Percentiles rank a stretch among this genome's conserved stretches.
Conservation (phyloP, 345 rosid species). For the Eucalyptus polyanthemos region DNA sequence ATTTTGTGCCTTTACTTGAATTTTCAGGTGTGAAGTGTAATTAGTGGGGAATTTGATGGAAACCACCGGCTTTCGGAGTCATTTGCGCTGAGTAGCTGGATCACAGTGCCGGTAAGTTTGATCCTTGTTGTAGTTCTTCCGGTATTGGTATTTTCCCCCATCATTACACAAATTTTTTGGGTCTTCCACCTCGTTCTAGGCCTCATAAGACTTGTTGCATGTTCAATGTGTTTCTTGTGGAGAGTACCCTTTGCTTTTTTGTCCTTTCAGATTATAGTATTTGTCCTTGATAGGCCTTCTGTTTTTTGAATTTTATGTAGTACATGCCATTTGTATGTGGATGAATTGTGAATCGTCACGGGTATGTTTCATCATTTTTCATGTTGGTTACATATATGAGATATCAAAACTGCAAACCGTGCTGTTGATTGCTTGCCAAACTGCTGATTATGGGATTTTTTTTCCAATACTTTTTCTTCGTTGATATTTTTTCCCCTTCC, state of each 20-base stretch:
- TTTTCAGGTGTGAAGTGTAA: background rate
- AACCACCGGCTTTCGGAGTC: background rate
- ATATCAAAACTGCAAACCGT: background rate
- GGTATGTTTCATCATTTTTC: background rate
- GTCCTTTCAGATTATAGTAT: background rate
- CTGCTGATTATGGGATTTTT: background rate
- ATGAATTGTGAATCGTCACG: background rate
- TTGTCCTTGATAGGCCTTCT: background rate
- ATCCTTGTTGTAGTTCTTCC: background rate
- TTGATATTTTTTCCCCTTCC: background rate
- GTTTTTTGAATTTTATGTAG: background rate
- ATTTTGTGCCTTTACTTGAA: background rate
- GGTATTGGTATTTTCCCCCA: background rate
- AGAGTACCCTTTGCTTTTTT: background rate
- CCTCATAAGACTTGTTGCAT: background rate
- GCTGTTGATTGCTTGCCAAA: background rate
- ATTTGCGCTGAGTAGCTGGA: background rate
- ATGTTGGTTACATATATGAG: background rate
- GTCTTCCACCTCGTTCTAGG: background rate
- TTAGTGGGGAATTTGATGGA: background rate
- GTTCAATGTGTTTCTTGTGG: background rate
- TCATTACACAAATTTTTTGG: background rate
- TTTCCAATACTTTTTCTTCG: background rate
- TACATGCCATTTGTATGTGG: background rate
- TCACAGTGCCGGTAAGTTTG: background rate